Base-by-base conservation (phyloP, 2,329 filamentous ascomycete genomes). In the Alternaria metachromatica region DNA sequence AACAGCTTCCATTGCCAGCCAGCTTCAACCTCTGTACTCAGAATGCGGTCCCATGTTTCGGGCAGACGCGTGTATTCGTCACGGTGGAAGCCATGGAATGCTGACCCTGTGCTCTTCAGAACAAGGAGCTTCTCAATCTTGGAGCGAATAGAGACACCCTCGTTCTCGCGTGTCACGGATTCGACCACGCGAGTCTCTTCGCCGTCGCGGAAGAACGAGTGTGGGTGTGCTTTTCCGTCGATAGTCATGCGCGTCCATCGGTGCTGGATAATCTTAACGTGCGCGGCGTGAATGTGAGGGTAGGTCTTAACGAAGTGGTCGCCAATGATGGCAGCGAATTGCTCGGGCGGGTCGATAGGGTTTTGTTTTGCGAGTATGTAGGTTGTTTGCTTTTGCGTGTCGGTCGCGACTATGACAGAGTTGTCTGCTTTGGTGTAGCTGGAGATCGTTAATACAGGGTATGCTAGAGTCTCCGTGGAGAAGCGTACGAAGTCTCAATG, bases 381-480 rank as follows among this genome's bases (percentile, higher is more conserved):
- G 72, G 76, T 76, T 55, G 82, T 98, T 84, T 99, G 97, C 86
- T 99, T 99, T 84, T 98, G 97, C 25, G 94, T 95, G 82, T 99
- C 96, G 65, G 96, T 99, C 68, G 96, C 94, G 65, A 99, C 95
- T 63, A 99, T 89, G 69, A 96, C 92, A 75, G 90, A 92, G 87
- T 99, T 99, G 85, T 99, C 94, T 73, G 93, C 95, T 77, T 88
- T 82, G 66, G 95, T 99, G 87, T 97, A 99, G 69, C 93, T 96
- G 67, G 41, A 37, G 12, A 8, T 7, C 43, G 63, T 79, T 61
- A 76, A 67, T 58, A 60, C 33, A 26, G 59, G 55, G n/a, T 48
- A 10, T 51, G 13, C 3, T 37, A 26, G 30, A 8, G 5, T 18
- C n/a, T 33, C 13, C 10, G 46, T 25, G 46, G 18, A 15, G 43